These are phyloP conservation scores for Linaria vulgaris DNA, from an alignment of 257 asterid species.

Conservation along the genomic window DNA sequence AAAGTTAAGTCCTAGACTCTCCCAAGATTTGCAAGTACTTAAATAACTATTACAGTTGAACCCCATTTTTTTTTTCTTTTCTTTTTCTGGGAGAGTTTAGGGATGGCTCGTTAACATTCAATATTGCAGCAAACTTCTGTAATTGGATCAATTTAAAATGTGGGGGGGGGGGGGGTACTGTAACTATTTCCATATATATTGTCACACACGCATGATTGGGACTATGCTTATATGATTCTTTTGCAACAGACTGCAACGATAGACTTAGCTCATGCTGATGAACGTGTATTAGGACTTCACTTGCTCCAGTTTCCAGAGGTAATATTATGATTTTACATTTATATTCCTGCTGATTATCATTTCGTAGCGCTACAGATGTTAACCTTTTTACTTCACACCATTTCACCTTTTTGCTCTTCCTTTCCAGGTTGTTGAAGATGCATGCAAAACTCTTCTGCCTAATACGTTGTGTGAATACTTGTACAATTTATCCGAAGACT, in stretches of 20 bases:
- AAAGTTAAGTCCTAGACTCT: no score
- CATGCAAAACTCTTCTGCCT: conserved; percentile 69
- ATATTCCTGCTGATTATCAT: background rate
- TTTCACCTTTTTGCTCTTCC: conserved; percentile 2
- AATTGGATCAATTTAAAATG: no score
- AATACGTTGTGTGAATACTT: conserved; percentile 76
- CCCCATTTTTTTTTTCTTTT: no score
- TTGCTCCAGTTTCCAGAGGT: conserved; percentile 92
- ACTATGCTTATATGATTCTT: background rate
- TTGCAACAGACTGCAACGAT: conserved; percentile 56
- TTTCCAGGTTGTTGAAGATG: conserved; percentile 75
- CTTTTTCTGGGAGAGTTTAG: no score
- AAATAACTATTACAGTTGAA: no score
- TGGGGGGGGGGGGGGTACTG: no score
- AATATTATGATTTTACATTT: background rate
- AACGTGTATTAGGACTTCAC: conserved; percentile 77
- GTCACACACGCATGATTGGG: background rate
- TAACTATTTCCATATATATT: no score
- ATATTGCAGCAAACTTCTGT: no score
- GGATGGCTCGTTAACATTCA: no score
- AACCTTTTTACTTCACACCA: no score
- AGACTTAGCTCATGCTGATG: conserved; percentile 77
- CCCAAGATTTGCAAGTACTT: no score
- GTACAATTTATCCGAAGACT: conserved; percentile 83
- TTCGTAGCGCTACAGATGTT: no score